A percentile compares a stretch with the other conserved stretches of the same genome.
phyloP scores from a whole-genome alignment of 1,284 basidiomycete genomes.

The Malassezia japonica region DNA sequence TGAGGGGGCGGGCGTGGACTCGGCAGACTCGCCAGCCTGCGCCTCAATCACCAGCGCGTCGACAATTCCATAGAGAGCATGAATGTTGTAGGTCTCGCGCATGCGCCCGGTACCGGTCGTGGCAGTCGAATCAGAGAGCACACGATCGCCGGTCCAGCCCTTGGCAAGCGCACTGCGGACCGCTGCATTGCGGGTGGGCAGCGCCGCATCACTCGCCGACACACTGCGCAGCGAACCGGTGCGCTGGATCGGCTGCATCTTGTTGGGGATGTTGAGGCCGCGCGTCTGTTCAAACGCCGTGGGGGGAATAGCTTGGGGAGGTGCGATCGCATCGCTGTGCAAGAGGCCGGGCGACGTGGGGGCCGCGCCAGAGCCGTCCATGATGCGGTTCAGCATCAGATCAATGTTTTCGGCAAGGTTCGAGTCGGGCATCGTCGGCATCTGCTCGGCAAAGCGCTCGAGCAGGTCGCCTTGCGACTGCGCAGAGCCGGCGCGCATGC shows the following conservation, averaged over 20 bases:
- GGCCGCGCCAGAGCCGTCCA: not conserved
- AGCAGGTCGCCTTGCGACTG: constrained; percentile 6
- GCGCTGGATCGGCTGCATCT: constrained; percentile 6
- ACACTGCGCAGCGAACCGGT: constrained; percentile 14
- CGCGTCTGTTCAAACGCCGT: not conserved
- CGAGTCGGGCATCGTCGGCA: not conserved
- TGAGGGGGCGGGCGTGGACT: not conserved
- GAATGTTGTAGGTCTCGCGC: constrained; percentile 16
- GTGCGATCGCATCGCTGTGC: not conserved
- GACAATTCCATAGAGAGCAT: constrained; percentile 19
- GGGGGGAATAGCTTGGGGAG: not conserved
- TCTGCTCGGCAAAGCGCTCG: constrained; percentile 3
- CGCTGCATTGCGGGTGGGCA: not conserved
- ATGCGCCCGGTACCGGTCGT: constrained; percentile 7
- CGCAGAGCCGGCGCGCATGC: not conserved
- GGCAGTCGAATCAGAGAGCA: constrained; percentile 12
- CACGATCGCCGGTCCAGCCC: constrained; percentile 6
- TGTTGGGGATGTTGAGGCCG: constrained; percentile 9
- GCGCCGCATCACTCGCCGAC: constrained; percentile 9
- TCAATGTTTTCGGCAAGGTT: constrained; percentile 3
- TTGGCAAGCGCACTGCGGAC: not conserved
- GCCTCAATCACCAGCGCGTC: constrained; percentile 13
- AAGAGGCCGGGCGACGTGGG: not conserved
- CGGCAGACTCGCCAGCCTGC: not conserved
- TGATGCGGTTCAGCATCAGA: not conserved